phyloP scores from a whole-genome alignment of 768 basidiomycete species.

The Tricholoma terreum region DNA sequence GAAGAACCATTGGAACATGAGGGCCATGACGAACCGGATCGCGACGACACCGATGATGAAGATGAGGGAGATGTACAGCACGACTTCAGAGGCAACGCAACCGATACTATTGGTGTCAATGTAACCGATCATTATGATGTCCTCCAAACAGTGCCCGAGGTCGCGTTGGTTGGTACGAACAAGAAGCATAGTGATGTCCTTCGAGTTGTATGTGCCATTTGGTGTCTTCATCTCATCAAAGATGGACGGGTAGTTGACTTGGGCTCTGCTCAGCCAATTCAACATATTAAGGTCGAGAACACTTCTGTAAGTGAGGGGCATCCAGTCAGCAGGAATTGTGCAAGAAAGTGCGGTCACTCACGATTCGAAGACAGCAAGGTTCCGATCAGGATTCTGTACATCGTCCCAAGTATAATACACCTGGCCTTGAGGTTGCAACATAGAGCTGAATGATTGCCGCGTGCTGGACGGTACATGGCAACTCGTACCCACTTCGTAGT shows the following conservation, averaged over 20 bases:
- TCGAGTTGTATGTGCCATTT: conserved; percentile 73
- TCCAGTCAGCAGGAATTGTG: neutral
- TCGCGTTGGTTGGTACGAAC: conserved; percentile 65
- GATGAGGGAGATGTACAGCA: conserved; percentile 90
- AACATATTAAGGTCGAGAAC: conserved; percentile 90
- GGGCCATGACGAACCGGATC: conserved; percentile 95
- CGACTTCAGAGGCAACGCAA: conserved; percentile 92
- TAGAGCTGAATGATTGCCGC: conserved; percentile 44
- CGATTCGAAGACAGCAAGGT: conserved; percentile 94
- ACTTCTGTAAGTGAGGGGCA: conserved; percentile 39
- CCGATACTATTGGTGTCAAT: conserved; percentile 94
- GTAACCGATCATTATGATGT: conserved; percentile 85
- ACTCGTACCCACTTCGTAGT: conserved; percentile 57
- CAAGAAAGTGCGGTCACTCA: conserved; percentile 39
- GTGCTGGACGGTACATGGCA: conserved; percentile 70
- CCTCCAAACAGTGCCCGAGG: conserved; percentile 79
- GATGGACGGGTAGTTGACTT: conserved; percentile 79
- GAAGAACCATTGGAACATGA: conserved; percentile 97
- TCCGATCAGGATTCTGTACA: conserved; percentile 61
- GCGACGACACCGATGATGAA: conserved; percentile 97
- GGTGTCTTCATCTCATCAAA: conserved; percentile 74
- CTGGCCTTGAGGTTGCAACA: conserved; percentile 62
- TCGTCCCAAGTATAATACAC: conserved; percentile 96
- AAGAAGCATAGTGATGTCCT: conserved; percentile 86
- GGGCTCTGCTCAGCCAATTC: conserved; percentile 75